Percentiles rank a stretch among this genome's conserved stretches.
Evolutionary conservation across 2,329 filamentous ascomycete species (phyloP).

Genomic region (Venturia nashicola): DNA sequence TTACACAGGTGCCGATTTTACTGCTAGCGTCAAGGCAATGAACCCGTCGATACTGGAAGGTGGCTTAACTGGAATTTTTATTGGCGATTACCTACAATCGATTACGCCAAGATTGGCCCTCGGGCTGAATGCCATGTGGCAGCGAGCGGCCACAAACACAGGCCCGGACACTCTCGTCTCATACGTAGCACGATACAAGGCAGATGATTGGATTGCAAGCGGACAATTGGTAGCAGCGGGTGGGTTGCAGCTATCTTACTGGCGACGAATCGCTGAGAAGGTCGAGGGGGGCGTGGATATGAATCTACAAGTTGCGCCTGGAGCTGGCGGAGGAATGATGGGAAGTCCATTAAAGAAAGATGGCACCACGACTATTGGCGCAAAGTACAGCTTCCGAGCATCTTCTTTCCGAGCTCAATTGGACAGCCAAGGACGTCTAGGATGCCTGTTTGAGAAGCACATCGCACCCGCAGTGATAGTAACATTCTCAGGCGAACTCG

Average conservation of each 20-base stretch:
- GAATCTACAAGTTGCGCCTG: slow-evolving; percentile 64
- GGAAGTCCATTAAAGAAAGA: slow-evolving; percentile 68
- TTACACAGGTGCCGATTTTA: slow-evolving; percentile 88
- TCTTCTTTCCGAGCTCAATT: slow-evolving; percentile 93
- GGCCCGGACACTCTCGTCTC: slow-evolving; percentile 85
- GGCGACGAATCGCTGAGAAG: slow-evolving; percentile 83
- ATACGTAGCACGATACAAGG: slow-evolving; percentile 86
- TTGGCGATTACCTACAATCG: slow-evolving; percentile 90
- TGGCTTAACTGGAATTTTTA: slow-evolving; percentile 85
- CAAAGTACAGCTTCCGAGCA: slow-evolving; percentile 96
- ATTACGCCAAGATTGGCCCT: slow-evolving; percentile 77
- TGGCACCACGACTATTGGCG: slow-evolving; percentile 79
- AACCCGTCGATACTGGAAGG: slow-evolving; percentile 94
- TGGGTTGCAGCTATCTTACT: slow-evolving; percentile 82
- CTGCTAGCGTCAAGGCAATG: slow-evolving; percentile 80
- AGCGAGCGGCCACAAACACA: slow-evolving; percentile 69
- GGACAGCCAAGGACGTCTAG: slow-evolving; percentile 88
- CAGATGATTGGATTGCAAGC: slow-evolving; percentile 82
- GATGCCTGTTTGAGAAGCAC: slow-evolving; percentile 87
- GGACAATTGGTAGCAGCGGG: slow-evolving; percentile 75
- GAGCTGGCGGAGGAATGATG: slow-evolving; percentile 53
- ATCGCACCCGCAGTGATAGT: slow-evolving; percentile 85
- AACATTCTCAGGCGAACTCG: slow-evolving; percentile 92
- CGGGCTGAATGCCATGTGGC: slow-evolving; percentile 88
- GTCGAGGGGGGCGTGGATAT: slow-evolving; percentile 94